Percentiles rank a stretch among this genome's conserved stretches.
These are phyloP conservation scores for Penicillium sp. DNA, from an alignment of 2,329 filamentous ascomycete species.

Conservation along the genomic window DNA sequence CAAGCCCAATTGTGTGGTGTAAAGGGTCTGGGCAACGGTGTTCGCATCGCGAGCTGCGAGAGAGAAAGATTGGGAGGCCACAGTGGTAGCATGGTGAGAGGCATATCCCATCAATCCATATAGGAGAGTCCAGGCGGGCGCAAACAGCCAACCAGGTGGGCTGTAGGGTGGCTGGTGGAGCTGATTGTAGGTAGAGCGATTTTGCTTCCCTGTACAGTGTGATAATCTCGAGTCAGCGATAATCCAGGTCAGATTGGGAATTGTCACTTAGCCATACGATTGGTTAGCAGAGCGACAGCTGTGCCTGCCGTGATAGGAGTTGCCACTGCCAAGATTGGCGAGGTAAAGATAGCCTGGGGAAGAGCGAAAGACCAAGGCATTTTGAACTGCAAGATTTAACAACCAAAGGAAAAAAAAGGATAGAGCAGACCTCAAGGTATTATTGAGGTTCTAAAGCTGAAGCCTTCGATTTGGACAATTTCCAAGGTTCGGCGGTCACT, in stretches of 20 bases:
- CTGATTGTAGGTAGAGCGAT: conserved; percentile 37
- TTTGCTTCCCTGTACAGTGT: conserved; percentile 28
- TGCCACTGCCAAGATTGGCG: conserved; percentile 31
- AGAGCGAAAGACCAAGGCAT: conserved; percentile 34
- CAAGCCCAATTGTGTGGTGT: conserved; percentile 79
- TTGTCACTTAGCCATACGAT: background rate
- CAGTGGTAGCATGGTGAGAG: conserved; percentile 27
- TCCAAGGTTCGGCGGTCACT: background rate
- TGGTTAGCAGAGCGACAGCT: background rate
- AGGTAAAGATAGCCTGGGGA: conserved; percentile 31
- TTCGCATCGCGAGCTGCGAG: conserved; percentile 51
- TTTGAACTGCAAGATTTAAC: background rate
- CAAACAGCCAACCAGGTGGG: conserved; percentile 51
- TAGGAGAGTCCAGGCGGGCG: conserved; percentile 49
- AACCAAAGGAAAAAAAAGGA: background rate
- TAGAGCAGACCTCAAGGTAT: background rate
- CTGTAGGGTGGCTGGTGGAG: conserved; percentile 52
- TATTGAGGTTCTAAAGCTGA: background rate
- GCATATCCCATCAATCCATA: conserved; percentile 82
- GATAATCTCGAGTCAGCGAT: background rate
- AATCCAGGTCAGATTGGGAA: background rate
- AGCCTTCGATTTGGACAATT: background rate
- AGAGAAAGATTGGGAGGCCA: conserved; percentile 47
- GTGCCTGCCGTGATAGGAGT: conserved; percentile 26
- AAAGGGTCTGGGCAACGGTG: conserved; percentile 70